Percentiles rank a stretch among this genome's conserved stretches.
Conservation (phyloP, 2,329 filamentous ascomycete species). For the Pseudogymnoascus verrucosus region DNA sequence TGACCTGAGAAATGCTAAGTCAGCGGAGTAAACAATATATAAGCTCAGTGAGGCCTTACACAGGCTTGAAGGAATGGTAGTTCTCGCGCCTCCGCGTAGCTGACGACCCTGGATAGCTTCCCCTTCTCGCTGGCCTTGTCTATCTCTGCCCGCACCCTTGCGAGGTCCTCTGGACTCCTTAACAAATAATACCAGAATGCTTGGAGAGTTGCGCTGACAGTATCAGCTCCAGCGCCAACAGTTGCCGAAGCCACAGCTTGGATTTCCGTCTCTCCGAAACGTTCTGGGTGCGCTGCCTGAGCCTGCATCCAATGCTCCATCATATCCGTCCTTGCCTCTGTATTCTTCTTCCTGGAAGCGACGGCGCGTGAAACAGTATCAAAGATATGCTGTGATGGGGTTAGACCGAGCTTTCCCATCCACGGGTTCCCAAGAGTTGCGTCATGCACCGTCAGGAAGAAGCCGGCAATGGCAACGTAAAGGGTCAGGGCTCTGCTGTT, state of each 20-base stretch:
- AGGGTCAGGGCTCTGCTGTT: conserved; percentile 25
- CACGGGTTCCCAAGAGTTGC: conserved; percentile 32
- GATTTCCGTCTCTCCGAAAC: conserved; percentile 29
- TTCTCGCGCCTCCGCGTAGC: conserved; percentile 25
- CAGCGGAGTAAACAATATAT: background rate
- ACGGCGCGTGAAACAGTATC: conserved; percentile 30
- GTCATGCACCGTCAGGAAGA: conserved; percentile 30
- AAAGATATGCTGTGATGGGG: conserved; percentile 32
- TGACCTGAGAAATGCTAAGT: conserved; percentile 13
- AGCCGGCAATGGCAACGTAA: conserved; percentile 29
- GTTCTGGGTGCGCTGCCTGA: conserved; percentile 28
- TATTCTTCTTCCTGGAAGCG: conserved; percentile 27
- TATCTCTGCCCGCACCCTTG: conserved; percentile 19
- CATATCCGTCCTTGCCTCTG: conserved; percentile 29
- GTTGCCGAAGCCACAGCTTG: conserved; percentile 28
- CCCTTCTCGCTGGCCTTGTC: conserved; percentile 14
- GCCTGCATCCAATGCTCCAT: conserved; percentile 31
- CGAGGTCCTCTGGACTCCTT: conserved; percentile 21
- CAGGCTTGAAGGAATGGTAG: conserved; percentile 31
- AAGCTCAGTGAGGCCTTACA: conserved; percentile 13
- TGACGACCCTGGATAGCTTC: conserved; percentile 14
- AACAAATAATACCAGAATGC: conserved; percentile 32
- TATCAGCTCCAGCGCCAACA: conserved; percentile 33
- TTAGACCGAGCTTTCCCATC: conserved; percentile 29
- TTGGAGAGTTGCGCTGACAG: conserved; percentile 29